Conservation (phyloP, 2,329 filamentous ascomycete species). For the Chaetomiaceae sp. region DNA sequence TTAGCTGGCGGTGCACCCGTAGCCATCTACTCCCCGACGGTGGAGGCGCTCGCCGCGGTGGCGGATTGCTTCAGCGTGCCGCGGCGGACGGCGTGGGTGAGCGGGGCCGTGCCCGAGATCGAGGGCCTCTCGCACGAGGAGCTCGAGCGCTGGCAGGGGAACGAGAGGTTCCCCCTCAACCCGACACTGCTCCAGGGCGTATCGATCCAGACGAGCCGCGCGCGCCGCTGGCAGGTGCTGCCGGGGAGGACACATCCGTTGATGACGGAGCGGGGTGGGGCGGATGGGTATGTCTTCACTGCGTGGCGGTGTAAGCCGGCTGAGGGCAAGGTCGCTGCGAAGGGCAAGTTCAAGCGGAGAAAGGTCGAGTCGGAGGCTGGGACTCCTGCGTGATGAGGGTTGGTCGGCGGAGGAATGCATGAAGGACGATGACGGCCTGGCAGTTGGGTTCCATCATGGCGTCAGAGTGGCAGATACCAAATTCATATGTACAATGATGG, state of each 20-base stretch:
- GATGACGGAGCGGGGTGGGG: conserved; percentile 84
- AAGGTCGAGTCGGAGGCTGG: conserved; percentile 17
- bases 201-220: conserved; percentile 73
- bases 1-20: conserved; percentile 78
- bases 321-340: conserved; percentile 73
- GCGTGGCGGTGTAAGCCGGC: conserved; percentile 76
- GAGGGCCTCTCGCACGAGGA: conserved; percentile 43
- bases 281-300: conserved; percentile 87
- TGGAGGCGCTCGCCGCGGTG: conserved; percentile 73
- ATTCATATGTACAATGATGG: too few relatives aligned
- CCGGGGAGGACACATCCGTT: conserved; percentile 88
- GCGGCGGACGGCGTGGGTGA: conserved; percentile 66
- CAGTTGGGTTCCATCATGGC: not conserved
- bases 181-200: conserved; percentile 77
- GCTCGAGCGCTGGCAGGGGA: conserved; percentile 53
- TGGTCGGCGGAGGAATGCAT: too few relatives aligned
- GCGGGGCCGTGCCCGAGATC: conserved; percentile 38
- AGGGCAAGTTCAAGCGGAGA: conserved; percentile 71
- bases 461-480: too few relatives aligned
- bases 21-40: conserved; percentile 75
- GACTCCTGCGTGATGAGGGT: conserved; percentile 3
- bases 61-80: conserved; percentile 81
- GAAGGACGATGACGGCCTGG: too few relatives aligned
- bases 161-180: conserved; percentile 78
- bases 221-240: conserved; percentile 82